A percentile compares a stretch with the other conserved stretches of the same genome.
phyloP scores from a whole-genome alignment of 176 grass and related monocot species.

The Alloteropsis semialata region DNA sequence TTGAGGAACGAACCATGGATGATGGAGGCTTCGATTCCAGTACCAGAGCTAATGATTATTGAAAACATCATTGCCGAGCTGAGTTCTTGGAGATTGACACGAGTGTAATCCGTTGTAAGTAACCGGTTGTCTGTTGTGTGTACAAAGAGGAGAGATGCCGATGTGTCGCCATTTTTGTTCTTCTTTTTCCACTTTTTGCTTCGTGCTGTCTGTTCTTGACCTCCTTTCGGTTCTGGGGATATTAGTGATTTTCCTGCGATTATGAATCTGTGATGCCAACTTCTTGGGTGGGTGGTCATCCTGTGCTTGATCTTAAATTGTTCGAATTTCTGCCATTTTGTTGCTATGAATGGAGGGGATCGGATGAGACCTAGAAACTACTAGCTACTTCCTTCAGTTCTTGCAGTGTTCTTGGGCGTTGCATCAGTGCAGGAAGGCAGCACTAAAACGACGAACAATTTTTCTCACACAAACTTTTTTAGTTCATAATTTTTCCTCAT shows the following conservation, averaged over 20 bases:
- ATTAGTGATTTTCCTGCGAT: background rate
- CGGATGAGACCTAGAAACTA: background rate
- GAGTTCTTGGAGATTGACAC: slow-evolving; percentile 23
- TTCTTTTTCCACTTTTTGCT: background rate
- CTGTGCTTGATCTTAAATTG: background rate
- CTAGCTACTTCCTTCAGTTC: background rate
- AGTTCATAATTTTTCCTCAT: background rate
- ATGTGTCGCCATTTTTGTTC: slow-evolving; percentile 2
- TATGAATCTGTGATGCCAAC: background rate
- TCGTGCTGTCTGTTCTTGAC: background rate
- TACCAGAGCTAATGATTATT: background rate
- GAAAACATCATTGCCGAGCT: slow-evolving; percentile 9
- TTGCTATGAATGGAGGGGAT: background rate
- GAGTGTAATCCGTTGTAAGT: slow-evolving; percentile 22
- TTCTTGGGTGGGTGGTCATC: no score
- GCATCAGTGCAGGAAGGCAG: background rate
- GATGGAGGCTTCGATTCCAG: background rate
- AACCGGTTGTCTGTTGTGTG: slow-evolving; percentile 22
- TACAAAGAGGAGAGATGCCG: background rate
- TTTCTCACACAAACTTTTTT: background rate
- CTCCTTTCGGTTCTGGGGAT: background rate
- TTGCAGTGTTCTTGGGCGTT: background rate
- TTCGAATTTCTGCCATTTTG: background rate
- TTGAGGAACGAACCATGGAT: background rate
- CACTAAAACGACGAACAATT: background rate